Evolutionary conservation across 352 stramenopile species (phyloP).

Genomic region (Plasmopara halstedii): DNA sequence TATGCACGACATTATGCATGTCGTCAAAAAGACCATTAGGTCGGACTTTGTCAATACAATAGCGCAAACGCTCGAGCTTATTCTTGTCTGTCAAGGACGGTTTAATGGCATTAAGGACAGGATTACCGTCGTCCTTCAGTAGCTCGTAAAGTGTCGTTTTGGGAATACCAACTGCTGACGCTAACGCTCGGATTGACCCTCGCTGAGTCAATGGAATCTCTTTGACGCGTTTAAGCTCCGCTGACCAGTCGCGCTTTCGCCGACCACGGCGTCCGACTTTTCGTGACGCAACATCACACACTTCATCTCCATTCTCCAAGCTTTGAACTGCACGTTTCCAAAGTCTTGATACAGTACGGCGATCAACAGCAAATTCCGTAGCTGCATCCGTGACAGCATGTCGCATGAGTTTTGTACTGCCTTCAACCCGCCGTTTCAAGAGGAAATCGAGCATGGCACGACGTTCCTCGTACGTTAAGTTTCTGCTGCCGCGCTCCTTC

Average conservation of each 20-base stretch:
- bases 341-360: slow-evolving; percentile 33
- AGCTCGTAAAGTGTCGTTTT: slow-evolving; percentile 40
- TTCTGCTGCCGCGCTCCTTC: slow-evolving; percentile 31
- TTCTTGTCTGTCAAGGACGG: slow-evolving; percentile 37
- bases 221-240: slow-evolving; percentile 31
- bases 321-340: slow-evolving; percentile 36
- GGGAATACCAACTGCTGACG: slow-evolving; percentile 32
- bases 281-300: slow-evolving; percentile 33
- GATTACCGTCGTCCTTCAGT: slow-evolving; percentile 28
- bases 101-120: slow-evolving; percentile 31
- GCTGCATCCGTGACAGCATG: slow-evolving; percentile 37
- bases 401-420: slow-evolving; percentile 26
- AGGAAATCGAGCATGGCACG: slow-evolving; percentile 40
- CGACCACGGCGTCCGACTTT: slow-evolving; percentile 32
- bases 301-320: slow-evolving; percentile 30
- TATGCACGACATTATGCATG: slow-evolving; percentile 37
- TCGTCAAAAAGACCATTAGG: slow-evolving; percentile 31
- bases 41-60: slow-evolving; percentile 29
- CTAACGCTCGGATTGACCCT: slow-evolving; percentile 32
- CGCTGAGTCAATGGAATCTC: slow-evolving; percentile 32
- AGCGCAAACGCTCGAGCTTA: slow-evolving; percentile 28
- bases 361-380: slow-evolving; percentile 27
- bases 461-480: slow-evolving; percentile 37
- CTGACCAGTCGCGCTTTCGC: slow-evolving; percentile 38
- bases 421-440: slow-evolving; percentile 23